Base-by-base conservation (phyloP, 257 asterid genomes). In the Capsicum rhomboideum region DNA sequence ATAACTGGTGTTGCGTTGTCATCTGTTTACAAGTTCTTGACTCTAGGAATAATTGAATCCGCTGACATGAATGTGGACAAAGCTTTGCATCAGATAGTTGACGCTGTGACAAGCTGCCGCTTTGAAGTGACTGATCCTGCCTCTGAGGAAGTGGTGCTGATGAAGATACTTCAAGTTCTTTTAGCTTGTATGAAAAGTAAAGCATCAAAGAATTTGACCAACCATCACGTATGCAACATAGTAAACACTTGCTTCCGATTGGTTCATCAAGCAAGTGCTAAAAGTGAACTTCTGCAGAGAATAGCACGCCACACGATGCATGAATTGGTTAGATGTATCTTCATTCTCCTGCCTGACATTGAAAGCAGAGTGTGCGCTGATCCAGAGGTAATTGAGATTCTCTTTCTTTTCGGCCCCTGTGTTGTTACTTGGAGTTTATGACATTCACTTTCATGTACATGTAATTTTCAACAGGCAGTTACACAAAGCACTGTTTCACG, bases 91-190 rank as follows among this genome's bases (percentile, higher is more conserved):
- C 93, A 89, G 64, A 92, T 96, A 67, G 98, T 96, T 80, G 99
- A 96, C 84, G 97, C 98, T 83, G 97, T 94, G 88, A 96, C 99
- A 18, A 94, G 97, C 94, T 96, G 98, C 88, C 94, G 99, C 54
- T 96, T 96, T 84, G 99, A 96, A 91, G 99, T 96, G 87, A 94
- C 99, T 9, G 99, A 96, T 90, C 97, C 98, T 78, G 98, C 98
- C 59, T 96, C 99, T 26, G 98, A 96, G 89, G 99, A 96, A 90
- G 98, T 94, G 83, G 99, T 92, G 66, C 89, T 96, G 82, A 93
- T 93, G 98, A 96, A 96, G 94, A 96, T 94, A 83, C 97, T 96
- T 86, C 99, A 96, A 87, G 94, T 96, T 91, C 98, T 96, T 83
- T 87, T 94, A 92, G 98, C 98, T 87, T 96, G 98, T 92, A 93